Evolutionary conservation across 192 early-diverging fungal genomes (phyloP), one percentile per base, ranked within the genome.

Genomic region (Backusella parvicylindrica): DNA sequence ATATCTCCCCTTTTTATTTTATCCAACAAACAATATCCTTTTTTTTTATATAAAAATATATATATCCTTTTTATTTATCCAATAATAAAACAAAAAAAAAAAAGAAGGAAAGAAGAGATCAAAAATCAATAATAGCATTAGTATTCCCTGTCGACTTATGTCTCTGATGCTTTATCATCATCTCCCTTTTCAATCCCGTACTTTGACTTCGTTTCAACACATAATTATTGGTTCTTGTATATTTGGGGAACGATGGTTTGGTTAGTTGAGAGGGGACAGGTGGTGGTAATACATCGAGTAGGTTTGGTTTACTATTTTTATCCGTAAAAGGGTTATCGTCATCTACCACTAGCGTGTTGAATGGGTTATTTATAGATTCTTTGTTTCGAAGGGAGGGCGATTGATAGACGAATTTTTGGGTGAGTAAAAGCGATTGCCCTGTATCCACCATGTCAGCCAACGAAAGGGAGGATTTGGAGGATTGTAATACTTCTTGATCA

Each of bases 321-420:
- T 47, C 43, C 16, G 43, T 47, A n/a, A 47, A 47, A n/a, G 43
- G 43, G 6, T 43, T 70, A 30, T 30, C n/a, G 1, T 69, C 68
- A 7, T 47, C 68, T 68, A n/a, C 33, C 3, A 9, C 72, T 30
- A 26, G 30, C 15, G 53, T 73, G 26, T 73, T 60, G 53, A 60
- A 60, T 26, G 72, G 72, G 36, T 73, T 70, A 47, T 37, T 70
- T 7, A 28, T 12, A 30, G 40, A 70, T 43, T 41, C 40, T 47
- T 31, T 35, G 40, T 70, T 41, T n/a, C 68, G 33, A 4, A 40
- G 64, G 0, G 72, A 73, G 15, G 53, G 53, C 21, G 72, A 63
- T 21, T 47, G 33, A 43, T 73, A 73, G 16, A 73, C 72, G 66
- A 77, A 77, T 33, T 72, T 71, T 33, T 77, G 69, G 6, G 76